Evolutionary conservation across 306 rosid genomes (phyloP).

Genomic region (Quercus aquifolioides): DNA sequence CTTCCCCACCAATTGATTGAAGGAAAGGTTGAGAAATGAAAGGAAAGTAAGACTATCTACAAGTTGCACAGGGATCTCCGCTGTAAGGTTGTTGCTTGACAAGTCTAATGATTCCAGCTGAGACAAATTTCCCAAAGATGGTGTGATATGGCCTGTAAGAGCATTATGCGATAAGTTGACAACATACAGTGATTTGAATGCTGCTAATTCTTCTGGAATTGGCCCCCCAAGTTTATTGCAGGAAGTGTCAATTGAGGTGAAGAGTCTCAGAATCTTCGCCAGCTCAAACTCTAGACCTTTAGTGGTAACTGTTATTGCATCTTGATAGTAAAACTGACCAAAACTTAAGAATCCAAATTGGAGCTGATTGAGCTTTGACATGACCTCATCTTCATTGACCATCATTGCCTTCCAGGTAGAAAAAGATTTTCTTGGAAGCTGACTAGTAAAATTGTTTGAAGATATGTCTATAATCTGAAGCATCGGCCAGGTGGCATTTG

Average conservation of each 20-base stretch:
- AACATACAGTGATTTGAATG: conserved; percentile 1
- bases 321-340: conserved; percentile 25
- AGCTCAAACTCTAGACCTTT: conserved; percentile 12
- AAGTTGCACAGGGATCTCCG: conserved; percentile 22
- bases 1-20: conserved; percentile 28
- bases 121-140: conserved; percentile 18
- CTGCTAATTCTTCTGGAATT: conserved; percentile 16
- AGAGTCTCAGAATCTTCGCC: neutral
- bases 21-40: conserved; percentile 24
- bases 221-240: conserved; percentile 16
- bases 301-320: conserved; percentile 7
- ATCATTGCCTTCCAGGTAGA: conserved; percentile 44
- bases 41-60: conserved; percentile 17
- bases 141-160: conserved; percentile 27
- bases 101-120: conserved; percentile 40
- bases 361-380: neutral
- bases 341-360: neutral
- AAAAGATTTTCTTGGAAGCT: conserved; percentile 26
- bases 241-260: conserved; percentile 20
- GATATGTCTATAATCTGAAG: conserved; percentile 44
- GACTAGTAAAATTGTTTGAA: conserved; percentile 35
- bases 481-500: conserved; percentile 4
- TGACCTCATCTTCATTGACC: neutral
- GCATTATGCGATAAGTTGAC: conserved; percentile 26
- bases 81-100: conserved; percentile 17